These are phyloP conservation scores for Fusarium transvaalense DNA, from an alignment of 2,329 filamentous ascomycete species.

Conservation along the genomic window DNA sequence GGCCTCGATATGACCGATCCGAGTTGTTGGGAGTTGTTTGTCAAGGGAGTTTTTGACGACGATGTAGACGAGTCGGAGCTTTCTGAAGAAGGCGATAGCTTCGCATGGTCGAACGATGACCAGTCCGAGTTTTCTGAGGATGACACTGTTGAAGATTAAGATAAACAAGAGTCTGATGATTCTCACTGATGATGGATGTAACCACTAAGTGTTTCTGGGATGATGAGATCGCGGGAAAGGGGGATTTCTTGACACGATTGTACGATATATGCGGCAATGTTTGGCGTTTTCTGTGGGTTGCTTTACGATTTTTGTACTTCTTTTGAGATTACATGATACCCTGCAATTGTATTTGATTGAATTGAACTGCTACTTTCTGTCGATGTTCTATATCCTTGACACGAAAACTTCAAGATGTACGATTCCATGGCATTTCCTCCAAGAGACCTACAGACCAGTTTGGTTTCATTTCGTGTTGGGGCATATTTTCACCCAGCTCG, in stretches of 20 bases:
- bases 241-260: constrained; percentile 9
- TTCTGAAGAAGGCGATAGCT: constrained; percentile 26
- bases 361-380: background rate
- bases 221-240: background rate
- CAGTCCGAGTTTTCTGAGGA: constrained; percentile 7
- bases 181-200: constrained; percentile 13
- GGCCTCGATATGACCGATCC: constrained; percentile 44
- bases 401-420: background rate
- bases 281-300: constrained; percentile 5
- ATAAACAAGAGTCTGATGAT: constrained; percentile 7
- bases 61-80: constrained; percentile 29
- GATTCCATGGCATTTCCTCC: constrained; percentile 43
- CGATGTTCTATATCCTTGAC: background rate
- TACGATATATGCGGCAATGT: background rate
- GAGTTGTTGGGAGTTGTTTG: constrained; percentile 47
- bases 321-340: constrained; percentile 28
- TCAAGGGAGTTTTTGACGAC: constrained; percentile 31
- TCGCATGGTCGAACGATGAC: constrained; percentile 23
- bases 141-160: constrained; percentile 4
- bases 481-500: background rate
- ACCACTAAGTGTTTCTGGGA: background rate
- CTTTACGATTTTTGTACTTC: background rate
- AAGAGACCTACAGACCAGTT: constrained; percentile 46
- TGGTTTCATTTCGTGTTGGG: background rate
- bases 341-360: background rate